These are phyloP conservation scores for Chalciporus pseudorubinellus DNA, from an alignment of 768 basidiomycete species.

Conservation along the genomic window DNA sequence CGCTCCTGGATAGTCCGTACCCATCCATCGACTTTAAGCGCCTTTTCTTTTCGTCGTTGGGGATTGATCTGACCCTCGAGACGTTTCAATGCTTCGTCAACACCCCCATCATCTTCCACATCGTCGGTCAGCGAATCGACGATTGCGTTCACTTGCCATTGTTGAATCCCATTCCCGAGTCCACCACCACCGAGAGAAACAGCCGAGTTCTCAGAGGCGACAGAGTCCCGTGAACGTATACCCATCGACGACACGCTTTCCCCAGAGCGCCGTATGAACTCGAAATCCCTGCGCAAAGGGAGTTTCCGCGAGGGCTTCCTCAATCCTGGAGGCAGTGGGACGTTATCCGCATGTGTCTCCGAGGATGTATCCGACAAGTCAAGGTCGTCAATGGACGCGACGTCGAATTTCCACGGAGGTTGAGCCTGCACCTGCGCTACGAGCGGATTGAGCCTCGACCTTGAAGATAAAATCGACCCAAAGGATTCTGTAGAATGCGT, in stretches of 20 bases:
- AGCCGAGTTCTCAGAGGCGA: conserved; percentile 44
- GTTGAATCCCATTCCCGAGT: conserved; percentile 48
- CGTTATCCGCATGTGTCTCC: conserved; percentile 40
- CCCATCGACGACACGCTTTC: conserved; percentile 79
- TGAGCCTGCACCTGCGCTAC: conserved; percentile 36
- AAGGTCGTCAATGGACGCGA: conserved; percentile 75
- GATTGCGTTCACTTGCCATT: conserved; percentile 81
- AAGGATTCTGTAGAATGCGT: conserved; percentile 36
- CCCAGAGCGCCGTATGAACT: conserved; percentile 71
- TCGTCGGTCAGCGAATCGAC: conserved; percentile 74
- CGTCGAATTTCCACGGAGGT: conserved; percentile 61
- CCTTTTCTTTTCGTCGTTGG: conserved; percentile 65
- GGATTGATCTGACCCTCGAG: conserved; percentile 87
- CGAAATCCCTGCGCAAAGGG: conserved; percentile 76
- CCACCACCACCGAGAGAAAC: conserved; percentile 38
- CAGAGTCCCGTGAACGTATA: conserved; percentile 59
- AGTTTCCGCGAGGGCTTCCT: conserved; percentile 55
- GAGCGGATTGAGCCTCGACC: conserved; percentile 29
- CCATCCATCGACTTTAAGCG: conserved; percentile 80
- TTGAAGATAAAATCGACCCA: conserved; percentile 32
- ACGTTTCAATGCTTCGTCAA: conserved; percentile 74
- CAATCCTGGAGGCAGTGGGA: conserved; percentile 50
- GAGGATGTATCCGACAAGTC: conserved; percentile 80
- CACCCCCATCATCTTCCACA: conserved; percentile 70
- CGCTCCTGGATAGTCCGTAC: conserved; percentile 69